Evolutionary conservation across 306 rosid genomes (phyloP).

Genomic region (Heteromeles arbutifolia): DNA sequence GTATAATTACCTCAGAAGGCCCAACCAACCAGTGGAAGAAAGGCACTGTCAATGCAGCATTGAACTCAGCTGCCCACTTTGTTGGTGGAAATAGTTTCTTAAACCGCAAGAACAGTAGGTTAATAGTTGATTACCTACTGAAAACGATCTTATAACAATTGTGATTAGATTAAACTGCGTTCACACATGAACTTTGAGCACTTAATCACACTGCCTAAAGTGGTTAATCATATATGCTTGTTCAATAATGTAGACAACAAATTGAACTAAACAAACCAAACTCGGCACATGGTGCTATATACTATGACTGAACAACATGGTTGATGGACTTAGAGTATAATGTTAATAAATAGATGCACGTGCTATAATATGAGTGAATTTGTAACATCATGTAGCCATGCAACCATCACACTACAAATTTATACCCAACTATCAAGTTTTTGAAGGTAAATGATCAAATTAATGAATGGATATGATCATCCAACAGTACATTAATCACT

Average conservation of each 20-base stretch:
- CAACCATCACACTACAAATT: neutral
- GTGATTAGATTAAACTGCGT: neutral
- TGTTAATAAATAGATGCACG: neutral
- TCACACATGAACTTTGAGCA: neutral
- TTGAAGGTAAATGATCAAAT: neutral
- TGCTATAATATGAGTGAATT: too few relatives aligned
- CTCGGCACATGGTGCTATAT: neutral
- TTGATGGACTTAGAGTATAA: neutral
- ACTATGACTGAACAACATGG: neutral
- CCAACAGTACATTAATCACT: neutral
- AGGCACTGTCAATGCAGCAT: constrained; percentile 89
- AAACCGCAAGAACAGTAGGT: constrained; percentile 44
- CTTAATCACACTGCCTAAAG: neutral
- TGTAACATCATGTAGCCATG: neutral
- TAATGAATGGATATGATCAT: neutral
- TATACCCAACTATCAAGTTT: neutral
- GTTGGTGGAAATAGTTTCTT: constrained; percentile 93
- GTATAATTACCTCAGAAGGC: constrained; percentile 67
- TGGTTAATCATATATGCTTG: neutral
- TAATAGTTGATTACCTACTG: neutral
- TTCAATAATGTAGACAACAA: neutral
- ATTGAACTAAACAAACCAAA: neutral
- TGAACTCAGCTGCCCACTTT: constrained; percentile 94
- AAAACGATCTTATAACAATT: neutral
- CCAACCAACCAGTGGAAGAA: constrained; percentile 95